Base-by-base conservation (phyloP, 2,329 filamentous ascomycete species). In the Stagonosporopsis cucurbitacearum region DNA sequence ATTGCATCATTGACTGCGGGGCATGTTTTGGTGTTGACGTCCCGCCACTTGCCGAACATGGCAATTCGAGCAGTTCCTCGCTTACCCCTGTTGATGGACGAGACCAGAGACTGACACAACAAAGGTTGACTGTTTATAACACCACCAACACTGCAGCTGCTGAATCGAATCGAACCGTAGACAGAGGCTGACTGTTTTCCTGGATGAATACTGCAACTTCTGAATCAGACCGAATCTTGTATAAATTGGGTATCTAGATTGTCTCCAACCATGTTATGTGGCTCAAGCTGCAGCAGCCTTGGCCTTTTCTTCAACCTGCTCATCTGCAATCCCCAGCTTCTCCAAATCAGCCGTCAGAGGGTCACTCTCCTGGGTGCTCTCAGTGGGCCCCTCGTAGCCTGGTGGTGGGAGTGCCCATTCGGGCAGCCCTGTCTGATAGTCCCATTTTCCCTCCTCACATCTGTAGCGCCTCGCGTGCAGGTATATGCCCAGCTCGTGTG, bases 381-480 rank as follows among this genome's bases (percentile, higher is more conserved):
- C 84, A 2, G 82, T 88, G 19, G 91, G 91, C 0, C 92, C 92
- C 41, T 84, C 84, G 68, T 84, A 80, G 1, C 89, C 91, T 13
- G 82, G 78, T 0, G 93, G 92, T 6, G 94, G 92, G 51, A 96
- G 75, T 15, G 92, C 94, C 95, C 95, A 99, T 19, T 80, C 80
- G 1, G 95, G 95, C 71, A 97, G 80, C 22, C 87, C 85, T 63
- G 93, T 97, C 69, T 88, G 86, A 75, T 97, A 98, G 49, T 87
- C 87, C 95, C 95, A 99, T 49, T 82, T 82, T 4, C 93, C 94
- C 23, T 87, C 86, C 23, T 87, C 85, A 73, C 94, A 93, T 64
- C 94, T 88, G 74, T 99, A 99, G 41, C 91, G 87, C 58, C 92
- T 86, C 54, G 94, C 96, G 79, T 99, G 95, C 59, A 99, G 82